A percentile compares a stretch with the other conserved stretches of the same genome.
Evolutionary conservation across 495 filamentous ascomycete species (phyloP).

Genomic region (Delitschia confertaspora): DNA sequence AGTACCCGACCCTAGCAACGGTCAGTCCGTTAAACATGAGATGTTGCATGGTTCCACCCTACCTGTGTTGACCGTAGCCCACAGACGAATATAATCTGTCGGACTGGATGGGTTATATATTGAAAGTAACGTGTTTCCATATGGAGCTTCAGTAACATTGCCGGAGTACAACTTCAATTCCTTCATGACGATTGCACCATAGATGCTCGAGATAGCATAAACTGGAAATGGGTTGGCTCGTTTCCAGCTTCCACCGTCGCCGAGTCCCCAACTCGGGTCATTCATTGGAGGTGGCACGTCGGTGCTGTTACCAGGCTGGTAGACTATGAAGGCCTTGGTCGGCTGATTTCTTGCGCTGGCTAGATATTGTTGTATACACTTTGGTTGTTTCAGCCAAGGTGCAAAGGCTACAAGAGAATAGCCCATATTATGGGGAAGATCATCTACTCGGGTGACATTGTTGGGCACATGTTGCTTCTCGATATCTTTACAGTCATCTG

Average conservation of each 20-base stretch:
- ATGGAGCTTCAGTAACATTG: conserved; percentile 50
- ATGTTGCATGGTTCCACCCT: conserved; percentile 32
- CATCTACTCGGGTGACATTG: conserved; percentile 62
- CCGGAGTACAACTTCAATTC: conserved; percentile 69
- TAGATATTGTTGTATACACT: conserved; percentile 64
- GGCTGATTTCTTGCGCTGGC: conserved; percentile 48
- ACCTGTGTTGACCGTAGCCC: conserved; percentile 52
- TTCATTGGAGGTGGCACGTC: conserved; percentile 50
- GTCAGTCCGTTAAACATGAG: conserved; percentile 3
- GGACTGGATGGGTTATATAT: conserved; percentile 35
- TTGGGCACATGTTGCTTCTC: conserved; percentile 51
- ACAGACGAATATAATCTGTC: conserved; percentile 47
- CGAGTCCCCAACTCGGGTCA: conserved; percentile 56
- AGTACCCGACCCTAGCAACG: conserved; percentile 32
- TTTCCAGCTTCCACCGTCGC: conserved; percentile 58
- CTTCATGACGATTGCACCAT: conserved; percentile 59
- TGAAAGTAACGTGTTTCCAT: conserved; percentile 46
- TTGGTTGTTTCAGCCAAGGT: conserved; percentile 70
- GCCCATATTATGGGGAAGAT: conserved; percentile 46
- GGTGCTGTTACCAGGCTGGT: conserved; percentile 50
- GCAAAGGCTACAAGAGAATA: conserved; percentile 68
- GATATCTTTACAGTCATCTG: conserved; percentile 51
- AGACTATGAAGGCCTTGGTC: conserved; percentile 65
- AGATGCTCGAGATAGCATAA: conserved; percentile 67
- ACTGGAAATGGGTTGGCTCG: conserved; percentile 57